Evolutionary conservation across 345 rosid genomes (phyloP), one percentile per base, ranked within the genome.

Genomic region (Ceriops zippeliana): DNA sequence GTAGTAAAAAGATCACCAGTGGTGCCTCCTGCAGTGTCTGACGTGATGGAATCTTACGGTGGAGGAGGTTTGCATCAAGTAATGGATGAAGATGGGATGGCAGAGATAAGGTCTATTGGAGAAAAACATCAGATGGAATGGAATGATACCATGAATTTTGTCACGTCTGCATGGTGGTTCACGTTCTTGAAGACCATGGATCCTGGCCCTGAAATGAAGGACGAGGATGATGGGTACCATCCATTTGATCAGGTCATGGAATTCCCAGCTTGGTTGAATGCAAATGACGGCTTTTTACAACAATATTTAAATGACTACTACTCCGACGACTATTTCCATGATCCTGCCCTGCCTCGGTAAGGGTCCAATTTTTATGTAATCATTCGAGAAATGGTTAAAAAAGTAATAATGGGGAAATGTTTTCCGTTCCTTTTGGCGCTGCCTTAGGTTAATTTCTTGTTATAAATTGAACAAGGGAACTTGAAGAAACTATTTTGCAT

Each of bases 331-430:
- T 83, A 75, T 73, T 68, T 73, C 65, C 84, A 72, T 67, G 88
- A 86, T 82, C 84, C 91, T 75, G 80, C 95, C 62, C 79, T 93
- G 73, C 89, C 90, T 74, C 79, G 91, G 97, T 91, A 93, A 83
- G 86, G 61, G 37, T 60, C 52, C 9, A 66, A 21, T 24, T 10
- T 31, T 27, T 11, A 27, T n/a, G 11, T 52, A 46, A 27, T 27
- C 8, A 59, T 47, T 34, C n/a, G 1, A 22, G 42, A 5, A 38
- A 65, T 20, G 1, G 9, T 6, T 2, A 16, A 2, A 1, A 67
- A 38, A 26, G 8, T 20, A 70, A 34, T 34, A 37, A 26, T 27
- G 26, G 9, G 67, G 67, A 62, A 70, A 42, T 34, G 61, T 31
- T 52, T 62, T 70, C 34, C 26, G 67, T 62, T 70, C 38, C 32